Evolutionary conservation across 768 basidiomycete genomes (phyloP).

Genomic region (Symmetrospora coprosmae): DNA sequence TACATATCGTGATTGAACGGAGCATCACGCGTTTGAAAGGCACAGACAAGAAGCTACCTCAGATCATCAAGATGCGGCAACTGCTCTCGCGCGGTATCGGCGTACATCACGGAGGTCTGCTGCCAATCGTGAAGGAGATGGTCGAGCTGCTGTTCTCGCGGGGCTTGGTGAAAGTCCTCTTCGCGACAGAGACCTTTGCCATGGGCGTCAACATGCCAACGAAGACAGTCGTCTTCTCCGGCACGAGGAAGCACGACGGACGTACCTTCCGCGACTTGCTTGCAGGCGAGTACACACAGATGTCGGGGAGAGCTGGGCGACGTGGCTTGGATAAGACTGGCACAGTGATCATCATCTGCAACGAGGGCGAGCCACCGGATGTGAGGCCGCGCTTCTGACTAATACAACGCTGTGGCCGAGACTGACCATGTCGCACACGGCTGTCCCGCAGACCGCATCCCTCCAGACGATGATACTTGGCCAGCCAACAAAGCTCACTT

Average conservation of each 20-base stretch:
- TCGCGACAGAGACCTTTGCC: constrained; percentile 97
- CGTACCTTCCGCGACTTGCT: constrained; percentile 75
- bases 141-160: constrained; percentile 92
- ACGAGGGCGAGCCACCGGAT: constrained; percentile 71
- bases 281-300: constrained; percentile 68
- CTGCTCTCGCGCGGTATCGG: constrained; percentile 84
- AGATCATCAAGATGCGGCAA: constrained; percentile 78
- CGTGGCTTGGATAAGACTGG: constrained; percentile 89
- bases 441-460: constrained; percentile 49
- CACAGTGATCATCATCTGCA: constrained; percentile 72
- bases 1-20: constrained; percentile 84
- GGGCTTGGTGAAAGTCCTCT: constrained; percentile 86
- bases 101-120: constrained; percentile 87
- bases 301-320: constrained; percentile 95
- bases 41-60: constrained; percentile 79
- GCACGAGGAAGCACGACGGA: constrained; percentile 88
- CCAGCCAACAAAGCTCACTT: constrained; percentile 75
- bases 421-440: neutral
- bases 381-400: constrained; percentile 40
- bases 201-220: constrained; percentile 99
- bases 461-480: constrained; percentile 85
- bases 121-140: constrained; percentile 94
- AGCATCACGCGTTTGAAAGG: constrained; percentile 83
- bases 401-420: neutral
- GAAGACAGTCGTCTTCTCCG: constrained; percentile 88